These are phyloP conservation scores for Fomitopsis pulvina DNA, from an alignment of 768 basidiomycete species.

Conservation along the genomic window DNA sequence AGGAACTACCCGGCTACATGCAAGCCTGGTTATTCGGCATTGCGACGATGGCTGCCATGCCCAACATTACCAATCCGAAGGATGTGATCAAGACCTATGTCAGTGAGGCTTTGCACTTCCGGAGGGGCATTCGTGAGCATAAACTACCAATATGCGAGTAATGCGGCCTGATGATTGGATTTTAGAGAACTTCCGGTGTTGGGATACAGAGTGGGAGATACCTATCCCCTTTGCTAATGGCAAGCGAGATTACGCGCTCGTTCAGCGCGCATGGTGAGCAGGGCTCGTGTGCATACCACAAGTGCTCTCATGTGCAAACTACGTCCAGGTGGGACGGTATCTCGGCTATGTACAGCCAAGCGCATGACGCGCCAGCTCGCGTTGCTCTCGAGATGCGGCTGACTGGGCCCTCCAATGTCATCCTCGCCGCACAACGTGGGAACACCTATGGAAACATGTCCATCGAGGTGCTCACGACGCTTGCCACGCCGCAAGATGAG, in stretches of 20 bases:
- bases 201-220: constrained; percentile 23
- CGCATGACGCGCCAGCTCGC: constrained; percentile 16
- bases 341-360: constrained; percentile 1
- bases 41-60: constrained; percentile 6
- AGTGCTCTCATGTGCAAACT: background rate
- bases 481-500: constrained; percentile 12
- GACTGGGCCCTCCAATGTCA: constrained; percentile 18
- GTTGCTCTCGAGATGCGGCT: constrained; percentile 24
- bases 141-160: background rate
- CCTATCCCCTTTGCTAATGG: constrained; percentile 16
- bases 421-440: constrained; percentile 21
- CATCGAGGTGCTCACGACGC: constrained; percentile 22
- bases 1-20: background rate
- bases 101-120: constrained; percentile 14
- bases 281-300: background rate
- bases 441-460: constrained; percentile 16
- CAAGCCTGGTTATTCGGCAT: constrained; percentile 9
- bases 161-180: too few species aligned
- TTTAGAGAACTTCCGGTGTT: constrained; percentile 20
- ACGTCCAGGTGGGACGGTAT: constrained; percentile 14
- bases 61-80: constrained; percentile 4
- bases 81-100: constrained; percentile 9
- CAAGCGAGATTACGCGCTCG: constrained; percentile 12
- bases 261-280: constrained; percentile 21
- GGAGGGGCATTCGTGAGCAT: constrained; percentile 13